These are phyloP conservation scores for Fusarium poae DNA, from an alignment of 2,329 filamentous ascomycete genomes.

Conservation along the genomic window DNA sequence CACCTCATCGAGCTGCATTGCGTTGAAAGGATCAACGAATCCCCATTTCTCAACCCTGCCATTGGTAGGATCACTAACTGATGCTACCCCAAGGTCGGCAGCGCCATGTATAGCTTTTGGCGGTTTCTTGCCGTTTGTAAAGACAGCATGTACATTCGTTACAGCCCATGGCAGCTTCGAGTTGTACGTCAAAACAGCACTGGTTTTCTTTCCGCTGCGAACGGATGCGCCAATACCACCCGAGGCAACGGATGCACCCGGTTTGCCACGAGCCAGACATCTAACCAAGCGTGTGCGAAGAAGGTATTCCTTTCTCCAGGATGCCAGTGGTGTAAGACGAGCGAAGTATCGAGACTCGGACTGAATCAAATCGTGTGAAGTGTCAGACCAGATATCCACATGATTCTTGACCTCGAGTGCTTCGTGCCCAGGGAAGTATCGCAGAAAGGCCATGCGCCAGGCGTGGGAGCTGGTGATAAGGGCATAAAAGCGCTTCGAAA, in stretches of 20 bases:
- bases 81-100: conserved; percentile 81
- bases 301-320: conserved; percentile 97
- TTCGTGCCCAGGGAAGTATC: conserved; percentile 84
- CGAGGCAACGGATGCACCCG: conserved; percentile 67
- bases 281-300: conserved; percentile 85
- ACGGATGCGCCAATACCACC: conserved; percentile 65
- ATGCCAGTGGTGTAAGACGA: conserved; percentile 84
- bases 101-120: conserved; percentile 87
- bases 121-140: conserved; percentile 77
- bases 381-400: conserved; percentile 58
- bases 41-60: conserved; percentile 88
- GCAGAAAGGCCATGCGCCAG: conserved; percentile 92
- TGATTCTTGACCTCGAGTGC: conserved; percentile 53
- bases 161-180: conserved; percentile 84
- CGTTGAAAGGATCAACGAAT: conserved; percentile 78
- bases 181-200: conserved; percentile 85
- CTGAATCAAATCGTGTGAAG: conserved; percentile 67
- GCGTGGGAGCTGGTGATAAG: conserved; percentile 92
- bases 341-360: conserved; percentile 85
- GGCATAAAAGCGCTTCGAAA: conserved; percentile 87
- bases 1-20: conserved; percentile 82
- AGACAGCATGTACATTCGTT: conserved; percentile 83
- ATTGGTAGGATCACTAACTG: conserved; percentile 81
- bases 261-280: conserved; percentile 85
- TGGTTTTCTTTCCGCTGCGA: conserved; percentile 73